Evolutionary conservation across 257 asterid genomes (phyloP).

Genomic region (Salvia splendens): DNA sequence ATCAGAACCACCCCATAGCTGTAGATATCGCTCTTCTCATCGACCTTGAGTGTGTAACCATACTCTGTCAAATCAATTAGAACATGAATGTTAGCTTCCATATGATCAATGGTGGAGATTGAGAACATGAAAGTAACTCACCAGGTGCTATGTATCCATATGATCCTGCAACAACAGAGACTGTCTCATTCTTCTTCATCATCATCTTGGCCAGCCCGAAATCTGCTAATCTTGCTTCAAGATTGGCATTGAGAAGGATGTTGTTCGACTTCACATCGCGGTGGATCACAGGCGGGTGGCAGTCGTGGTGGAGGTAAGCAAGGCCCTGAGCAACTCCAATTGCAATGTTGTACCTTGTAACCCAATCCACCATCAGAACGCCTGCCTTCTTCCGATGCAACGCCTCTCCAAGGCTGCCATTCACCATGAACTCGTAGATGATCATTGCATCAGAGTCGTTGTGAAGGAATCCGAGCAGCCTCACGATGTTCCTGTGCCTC

Average conservation of each 20-base stretch:
- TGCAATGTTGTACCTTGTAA: conserved; percentile 49
- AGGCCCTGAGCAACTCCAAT: conserved; percentile 66
- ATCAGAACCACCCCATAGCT: conserved; percentile 63
- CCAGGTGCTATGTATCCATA: conserved; percentile 79
- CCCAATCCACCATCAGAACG: conserved; percentile 46
- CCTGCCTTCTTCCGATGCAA: conserved; percentile 37
- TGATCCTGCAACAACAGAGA: conserved; percentile 65
- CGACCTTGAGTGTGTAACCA: conserved; percentile 57
- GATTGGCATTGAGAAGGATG: conserved; percentile 38
- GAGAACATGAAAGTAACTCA: conserved; percentile 24
- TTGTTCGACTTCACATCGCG: conserved; percentile 47
- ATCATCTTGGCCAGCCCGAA: conserved; percentile 61
- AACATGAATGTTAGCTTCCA: too few relatives aligned
- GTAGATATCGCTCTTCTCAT: conserved; percentile 61
- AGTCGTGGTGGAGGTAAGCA: conserved; percentile 65
- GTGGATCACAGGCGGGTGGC: conserved; percentile 55
- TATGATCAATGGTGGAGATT: too few relatives aligned
- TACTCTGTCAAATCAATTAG: conserved; percentile 43
- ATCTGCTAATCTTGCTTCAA: conserved; percentile 63
- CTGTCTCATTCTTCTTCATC: conserved; percentile 47
- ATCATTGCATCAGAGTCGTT: conserved; percentile 48
- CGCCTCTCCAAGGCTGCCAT: conserved; percentile 59
- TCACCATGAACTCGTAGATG: conserved; percentile 55
- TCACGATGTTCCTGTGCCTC: conserved; percentile 59
- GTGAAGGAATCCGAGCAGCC: conserved; percentile 49